phyloP scores from a whole-genome alignment of 306 rosid genomes.

The Inga leiocalycina region DNA sequence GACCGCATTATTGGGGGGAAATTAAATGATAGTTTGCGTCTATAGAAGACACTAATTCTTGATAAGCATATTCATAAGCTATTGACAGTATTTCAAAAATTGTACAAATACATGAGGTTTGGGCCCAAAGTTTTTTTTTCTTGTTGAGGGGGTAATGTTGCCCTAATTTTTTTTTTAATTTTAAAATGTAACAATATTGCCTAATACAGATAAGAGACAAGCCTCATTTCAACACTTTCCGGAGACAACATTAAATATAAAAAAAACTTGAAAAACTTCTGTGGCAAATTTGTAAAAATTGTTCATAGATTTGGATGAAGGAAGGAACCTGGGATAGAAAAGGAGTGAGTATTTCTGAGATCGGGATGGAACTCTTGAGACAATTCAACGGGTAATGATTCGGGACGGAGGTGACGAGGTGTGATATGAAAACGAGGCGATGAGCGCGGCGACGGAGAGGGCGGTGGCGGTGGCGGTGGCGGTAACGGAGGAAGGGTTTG shows the following conservation, averaged over 20 bases:
- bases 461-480: slow-evolving; percentile 38
- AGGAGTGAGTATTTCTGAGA: background rate
- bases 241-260: too few species aligned
- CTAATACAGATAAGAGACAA: too few species aligned
- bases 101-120: too few species aligned
- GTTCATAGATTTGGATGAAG: background rate
- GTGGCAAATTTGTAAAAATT: too few species aligned
- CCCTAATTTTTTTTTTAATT: too few species aligned
- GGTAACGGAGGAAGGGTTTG: slow-evolving; percentile 43
- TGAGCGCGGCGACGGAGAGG: slow-evolving; percentile 42
- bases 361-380: background rate
- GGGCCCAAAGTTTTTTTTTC: too few species aligned
- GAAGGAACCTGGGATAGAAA: background rate
- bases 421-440: slow-evolving; percentile 11
- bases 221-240: too few species aligned
- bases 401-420: slow-evolving; percentile 28
- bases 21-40: background rate
- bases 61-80: background rate
- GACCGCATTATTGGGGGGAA: background rate
- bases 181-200: too few species aligned
- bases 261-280: too few species aligned
- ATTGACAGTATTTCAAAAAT: background rate
- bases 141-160: too few species aligned
- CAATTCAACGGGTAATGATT: slow-evolving; percentile 34
- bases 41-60: background rate